Conservation (phyloP, 106 monocot genomes). For the Dioscorea dumetorum region DNA sequence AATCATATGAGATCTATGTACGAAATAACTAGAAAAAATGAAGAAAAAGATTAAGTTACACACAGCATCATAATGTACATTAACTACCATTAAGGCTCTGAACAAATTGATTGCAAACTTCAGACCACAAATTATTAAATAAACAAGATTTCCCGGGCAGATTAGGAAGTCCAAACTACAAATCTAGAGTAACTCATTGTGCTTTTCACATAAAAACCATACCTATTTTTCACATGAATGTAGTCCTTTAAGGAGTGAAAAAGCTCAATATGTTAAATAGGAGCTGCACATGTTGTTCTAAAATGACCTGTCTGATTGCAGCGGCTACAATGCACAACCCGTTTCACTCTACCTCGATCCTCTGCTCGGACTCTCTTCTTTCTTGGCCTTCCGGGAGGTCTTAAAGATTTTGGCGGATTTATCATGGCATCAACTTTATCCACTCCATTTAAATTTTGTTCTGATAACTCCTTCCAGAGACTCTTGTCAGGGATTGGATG, state of each 20-base stretch:
- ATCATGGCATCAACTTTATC: constrained; percentile 33
- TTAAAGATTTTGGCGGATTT: constrained; percentile 78
- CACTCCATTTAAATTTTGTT: constrained; percentile 14
- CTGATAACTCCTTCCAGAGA: constrained; percentile 68
- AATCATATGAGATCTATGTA: too few species aligned
- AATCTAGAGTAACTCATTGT: too few species aligned
- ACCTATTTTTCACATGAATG: constrained; percentile 14
- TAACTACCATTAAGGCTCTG: background rate
- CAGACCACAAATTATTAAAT: background rate
- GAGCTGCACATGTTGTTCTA: constrained; percentile 94
- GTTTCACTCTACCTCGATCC: constrained; percentile 68
- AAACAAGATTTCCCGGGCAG: too few species aligned
- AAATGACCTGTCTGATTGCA: constrained; percentile 98
- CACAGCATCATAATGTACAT: too few species aligned
- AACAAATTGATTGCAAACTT: background rate
- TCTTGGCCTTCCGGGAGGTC: constrained; percentile 75
- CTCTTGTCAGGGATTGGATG: constrained; percentile 94
- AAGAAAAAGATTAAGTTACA: too few species aligned
- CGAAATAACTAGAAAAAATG: too few species aligned
- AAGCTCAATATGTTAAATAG: constrained; percentile 35
- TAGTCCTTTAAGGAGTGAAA: background rate
- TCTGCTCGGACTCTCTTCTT: constrained; percentile 89
- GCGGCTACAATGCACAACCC: constrained; percentile 91
- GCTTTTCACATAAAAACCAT: too few species aligned
- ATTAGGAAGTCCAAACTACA: too few species aligned